Evolutionary conservation across 495 filamentous ascomycete genomes (phyloP).

Genomic region (Hypoxylon perforatum): DNA sequence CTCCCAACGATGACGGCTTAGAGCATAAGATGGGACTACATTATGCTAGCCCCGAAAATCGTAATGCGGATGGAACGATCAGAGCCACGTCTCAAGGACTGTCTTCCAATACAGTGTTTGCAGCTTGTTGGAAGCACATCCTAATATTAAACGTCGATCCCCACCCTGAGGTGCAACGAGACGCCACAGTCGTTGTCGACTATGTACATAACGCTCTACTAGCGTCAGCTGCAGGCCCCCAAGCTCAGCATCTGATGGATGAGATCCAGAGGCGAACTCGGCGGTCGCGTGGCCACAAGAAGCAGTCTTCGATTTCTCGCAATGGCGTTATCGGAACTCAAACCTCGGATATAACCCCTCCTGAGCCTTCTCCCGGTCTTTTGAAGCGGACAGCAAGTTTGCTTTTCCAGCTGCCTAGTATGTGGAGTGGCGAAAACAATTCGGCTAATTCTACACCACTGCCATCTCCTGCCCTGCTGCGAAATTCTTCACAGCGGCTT

Average conservation of each 20-base stretch:
- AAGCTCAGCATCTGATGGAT: slow-evolving; percentile 77
- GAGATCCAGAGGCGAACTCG: slow-evolving; percentile 74
- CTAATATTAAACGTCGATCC: slow-evolving; percentile 92
- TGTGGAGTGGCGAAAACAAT: slow-evolving; percentile 63
- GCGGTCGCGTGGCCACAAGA: slow-evolving; percentile 59
- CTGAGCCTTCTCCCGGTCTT: slow-evolving; percentile 58
- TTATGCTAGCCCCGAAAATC: slow-evolving; percentile 61
- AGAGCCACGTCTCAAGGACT: slow-evolving; percentile 64
- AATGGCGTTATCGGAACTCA: slow-evolving; percentile 52
- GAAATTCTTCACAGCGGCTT: slow-evolving; percentile 54
- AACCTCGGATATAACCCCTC: slow-evolving; percentile 51
- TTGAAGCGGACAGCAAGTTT: slow-evolving; percentile 66
- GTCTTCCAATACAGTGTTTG: slow-evolving; percentile 88
- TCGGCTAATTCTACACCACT: slow-evolving; percentile 44
- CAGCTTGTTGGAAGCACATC: slow-evolving; percentile 92
- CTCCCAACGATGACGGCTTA: slow-evolving; percentile 61
- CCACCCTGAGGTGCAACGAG: slow-evolving; percentile 89
- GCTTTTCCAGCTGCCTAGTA: slow-evolving; percentile 57
- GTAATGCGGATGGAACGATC: slow-evolving; percentile 61
- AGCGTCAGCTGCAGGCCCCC: slow-evolving; percentile 75
- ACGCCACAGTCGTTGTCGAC: slow-evolving; percentile 84
- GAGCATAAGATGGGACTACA: slow-evolving; percentile 68
- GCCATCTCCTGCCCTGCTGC: slow-evolving; percentile 52
- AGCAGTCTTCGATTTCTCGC: slow-evolving; percentile 55
- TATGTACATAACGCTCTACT: slow-evolving; percentile 81